These are phyloP conservation scores for Globisporangium cystogenes DNA, from an alignment of 352 stramenopile species.

Conservation along the genomic window DNA sequence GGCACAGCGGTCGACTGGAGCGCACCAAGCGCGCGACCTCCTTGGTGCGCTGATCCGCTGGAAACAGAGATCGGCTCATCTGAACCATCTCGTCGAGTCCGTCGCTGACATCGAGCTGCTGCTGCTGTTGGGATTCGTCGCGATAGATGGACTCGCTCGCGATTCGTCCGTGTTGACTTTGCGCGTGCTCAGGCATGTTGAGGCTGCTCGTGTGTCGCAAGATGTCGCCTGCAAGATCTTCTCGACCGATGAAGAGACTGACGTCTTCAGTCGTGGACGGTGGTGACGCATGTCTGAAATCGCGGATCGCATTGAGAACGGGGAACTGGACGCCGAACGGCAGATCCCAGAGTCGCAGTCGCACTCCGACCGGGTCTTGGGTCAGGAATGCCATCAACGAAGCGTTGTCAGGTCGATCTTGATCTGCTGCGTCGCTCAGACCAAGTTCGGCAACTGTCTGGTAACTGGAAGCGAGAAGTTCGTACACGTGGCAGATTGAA, in stretches of 20 bases:
- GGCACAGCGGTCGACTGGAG: slow-evolving; percentile 60
- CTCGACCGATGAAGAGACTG: slow-evolving; percentile 46
- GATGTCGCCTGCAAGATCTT: slow-evolving; percentile 40
- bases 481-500: slow-evolving; percentile 38
- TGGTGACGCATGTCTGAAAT: slow-evolving; percentile 56
- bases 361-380: slow-evolving; percentile 26
- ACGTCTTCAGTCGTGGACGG: slow-evolving; percentile 49
- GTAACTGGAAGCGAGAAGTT: slow-evolving; percentile 16
- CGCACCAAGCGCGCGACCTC: slow-evolving; percentile 77
- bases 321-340: slow-evolving; percentile 53
- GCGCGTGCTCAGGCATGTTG: background rate
- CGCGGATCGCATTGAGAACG: slow-evolving; percentile 46
- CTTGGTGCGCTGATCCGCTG: slow-evolving; percentile 68
- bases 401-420: background rate
- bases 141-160: background rate
- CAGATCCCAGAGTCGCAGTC: slow-evolving; percentile 46
- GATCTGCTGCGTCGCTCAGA: background rate
- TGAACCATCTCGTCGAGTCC: slow-evolving; percentile 58
- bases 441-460: background rate
- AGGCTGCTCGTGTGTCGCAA: background rate
- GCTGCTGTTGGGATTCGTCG: background rate
- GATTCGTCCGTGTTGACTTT: background rate
- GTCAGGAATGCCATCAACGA: slow-evolving; percentile 49
- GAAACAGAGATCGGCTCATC: slow-evolving; percentile 58
- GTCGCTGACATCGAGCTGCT: slow-evolving; percentile 30